phyloP scores from a whole-genome alignment of 1,284 basidiomycete genomes.

The Ustilago trichophora region DNA sequence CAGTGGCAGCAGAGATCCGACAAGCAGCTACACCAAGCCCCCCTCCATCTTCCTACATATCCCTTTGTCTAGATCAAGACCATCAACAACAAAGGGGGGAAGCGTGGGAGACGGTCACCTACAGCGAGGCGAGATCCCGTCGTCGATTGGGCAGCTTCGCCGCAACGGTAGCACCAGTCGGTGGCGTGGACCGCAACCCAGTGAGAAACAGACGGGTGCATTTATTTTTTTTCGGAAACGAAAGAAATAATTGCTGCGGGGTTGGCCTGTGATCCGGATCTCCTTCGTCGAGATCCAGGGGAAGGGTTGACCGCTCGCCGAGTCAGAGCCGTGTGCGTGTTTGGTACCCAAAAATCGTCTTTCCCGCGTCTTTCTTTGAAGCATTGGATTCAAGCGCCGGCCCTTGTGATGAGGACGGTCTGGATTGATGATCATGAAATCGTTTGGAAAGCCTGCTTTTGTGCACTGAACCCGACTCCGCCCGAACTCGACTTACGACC shows the following conservation, averaged over 20 bases:
- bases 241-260: too few species aligned
- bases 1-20: conserved; percentile 30
- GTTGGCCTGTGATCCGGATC: conserved; percentile 50
- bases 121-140: conserved; percentile 53
- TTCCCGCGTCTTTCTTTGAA: conserved; percentile 33
- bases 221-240: not conserved
- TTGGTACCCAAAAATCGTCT: conserved; percentile 32
- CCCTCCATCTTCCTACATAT: not conserved
- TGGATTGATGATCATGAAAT: conserved; percentile 40
- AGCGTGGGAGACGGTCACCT: conserved; percentile 35
- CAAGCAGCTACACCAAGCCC: conserved; percentile 30
- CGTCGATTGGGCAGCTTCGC: conserved; percentile 38
- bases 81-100: conserved; percentile 17
- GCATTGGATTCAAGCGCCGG: conserved; percentile 29
- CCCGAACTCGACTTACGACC: conserved; percentile 14
- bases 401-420: not conserved
- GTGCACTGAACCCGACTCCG: conserved; percentile 38
- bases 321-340: conserved; percentile 53
- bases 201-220: conserved; percentile 33
- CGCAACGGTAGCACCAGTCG: conserved; percentile 23
- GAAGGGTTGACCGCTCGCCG: conserved; percentile 50
- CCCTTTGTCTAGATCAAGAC: conserved; percentile 30
- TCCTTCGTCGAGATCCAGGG: conserved; percentile 47
- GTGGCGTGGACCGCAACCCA: conserved; percentile 49
- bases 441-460: conserved; percentile 30